Evolutionary conservation across 176 grass and related monocot genomes (phyloP).

Genomic region (Carex pumila): DNA sequence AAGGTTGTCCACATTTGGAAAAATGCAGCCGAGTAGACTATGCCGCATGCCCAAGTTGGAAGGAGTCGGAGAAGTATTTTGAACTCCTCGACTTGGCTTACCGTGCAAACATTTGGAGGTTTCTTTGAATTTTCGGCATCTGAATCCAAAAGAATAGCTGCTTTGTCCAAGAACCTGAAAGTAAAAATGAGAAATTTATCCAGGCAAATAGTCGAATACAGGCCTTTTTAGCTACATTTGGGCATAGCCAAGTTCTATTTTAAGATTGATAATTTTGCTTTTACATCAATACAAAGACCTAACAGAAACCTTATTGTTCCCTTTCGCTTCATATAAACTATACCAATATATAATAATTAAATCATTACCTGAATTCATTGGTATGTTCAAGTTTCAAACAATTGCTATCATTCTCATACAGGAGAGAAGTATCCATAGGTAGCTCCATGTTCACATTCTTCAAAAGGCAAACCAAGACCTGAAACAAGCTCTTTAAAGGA

Average conservation of each 20-base stretch:
- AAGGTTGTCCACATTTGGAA: conserved; percentile 75
- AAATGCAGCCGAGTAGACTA: conserved; percentile 46
- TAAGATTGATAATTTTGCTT: not conserved
- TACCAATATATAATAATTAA: not conserved
- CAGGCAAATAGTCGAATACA: not conserved
- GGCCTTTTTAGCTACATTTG: not conserved
- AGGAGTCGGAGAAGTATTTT: conserved; percentile 53
- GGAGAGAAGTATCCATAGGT: conserved; percentile 23
- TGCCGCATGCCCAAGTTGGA: conserved; percentile 54
- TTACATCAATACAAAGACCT: not conserved
- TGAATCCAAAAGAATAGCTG: conserved; percentile 34
- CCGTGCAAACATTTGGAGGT: conserved; percentile 46
- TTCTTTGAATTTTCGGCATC: conserved; percentile 27
- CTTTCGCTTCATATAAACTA: not conserved
- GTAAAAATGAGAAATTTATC: not conserved
- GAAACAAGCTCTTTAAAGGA: conserved; percentile 47
- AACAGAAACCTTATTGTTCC: not conserved
- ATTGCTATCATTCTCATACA: conserved; percentile 46
- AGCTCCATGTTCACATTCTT: conserved; percentile 18
- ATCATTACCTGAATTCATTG: conserved; percentile 32
- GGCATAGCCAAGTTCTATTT: not conserved
- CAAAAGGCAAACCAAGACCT: conserved; percentile 47
- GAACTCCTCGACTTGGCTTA: conserved; percentile 87
- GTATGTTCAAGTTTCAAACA: conserved; percentile 47
- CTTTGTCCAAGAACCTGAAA: conserved; percentile 67